Conservation (phyloP, 1,139 yeast genomes). For the Protomyces pachydermus region DNA sequence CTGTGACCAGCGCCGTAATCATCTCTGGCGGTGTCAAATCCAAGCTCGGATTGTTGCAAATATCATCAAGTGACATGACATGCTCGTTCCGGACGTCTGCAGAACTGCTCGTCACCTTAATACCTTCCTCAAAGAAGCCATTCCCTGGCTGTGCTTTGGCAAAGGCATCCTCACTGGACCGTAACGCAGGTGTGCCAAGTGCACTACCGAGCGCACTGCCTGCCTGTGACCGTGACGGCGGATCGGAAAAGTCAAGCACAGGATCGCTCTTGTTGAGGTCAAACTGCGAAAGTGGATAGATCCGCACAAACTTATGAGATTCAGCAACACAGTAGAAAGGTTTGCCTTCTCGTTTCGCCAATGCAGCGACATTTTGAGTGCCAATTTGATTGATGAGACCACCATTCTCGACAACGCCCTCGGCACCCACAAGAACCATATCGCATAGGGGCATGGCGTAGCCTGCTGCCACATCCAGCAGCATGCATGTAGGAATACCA, state of each 20-base stretch:
- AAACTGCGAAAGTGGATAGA: conserved; percentile 89
- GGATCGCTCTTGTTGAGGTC: conserved; percentile 65
- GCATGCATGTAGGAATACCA: conserved; percentile 87
- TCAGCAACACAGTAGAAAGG: conserved; percentile 95
- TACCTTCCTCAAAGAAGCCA: neutral
- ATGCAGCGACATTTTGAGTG: conserved; percentile 86
- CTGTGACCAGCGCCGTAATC: conserved; percentile 92
- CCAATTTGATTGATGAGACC: conserved; percentile 97
- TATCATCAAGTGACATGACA: conserved; percentile 36
- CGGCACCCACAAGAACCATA: conserved; percentile 94
- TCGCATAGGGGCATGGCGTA: conserved; percentile 86
- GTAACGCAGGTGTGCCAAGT: conserved; percentile 24
- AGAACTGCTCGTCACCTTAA: conserved; percentile 13
- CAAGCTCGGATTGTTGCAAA: conserved; percentile 48
- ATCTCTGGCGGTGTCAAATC: conserved; percentile 96
- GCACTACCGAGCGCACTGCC: conserved; percentile 10
- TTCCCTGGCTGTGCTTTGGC: neutral
- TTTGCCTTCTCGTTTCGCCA: conserved; percentile 83
- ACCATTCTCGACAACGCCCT: conserved; percentile 98
- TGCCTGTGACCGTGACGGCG: conserved; percentile 32
- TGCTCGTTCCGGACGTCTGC: conserved; percentile 24
- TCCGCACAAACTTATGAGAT: conserved; percentile 83
- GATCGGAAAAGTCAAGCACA: conserved; percentile 40
- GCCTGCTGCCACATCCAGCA: conserved; percentile 93
- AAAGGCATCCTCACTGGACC: neutral